phyloP scores from a whole-genome alignment of 768 basidiomycete species.

The Russula lepida region DNA sequence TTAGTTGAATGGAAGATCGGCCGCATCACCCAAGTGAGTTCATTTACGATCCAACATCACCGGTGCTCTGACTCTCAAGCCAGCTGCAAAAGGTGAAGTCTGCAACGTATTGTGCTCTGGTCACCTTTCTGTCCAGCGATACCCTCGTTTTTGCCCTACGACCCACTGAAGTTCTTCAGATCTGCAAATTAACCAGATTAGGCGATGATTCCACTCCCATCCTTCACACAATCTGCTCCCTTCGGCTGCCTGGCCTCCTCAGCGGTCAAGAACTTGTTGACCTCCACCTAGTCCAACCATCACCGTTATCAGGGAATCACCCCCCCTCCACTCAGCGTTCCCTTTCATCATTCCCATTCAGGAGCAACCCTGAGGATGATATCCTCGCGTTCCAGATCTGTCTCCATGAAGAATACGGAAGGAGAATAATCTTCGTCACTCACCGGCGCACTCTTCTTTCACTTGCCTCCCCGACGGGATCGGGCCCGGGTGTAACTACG shows the following conservation, averaged over 20 bases:
- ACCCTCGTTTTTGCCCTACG: background rate
- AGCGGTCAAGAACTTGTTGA: background rate
- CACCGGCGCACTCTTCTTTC: constrained; percentile 8
- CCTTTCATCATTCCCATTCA: constrained; percentile 4
- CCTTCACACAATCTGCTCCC: background rate
- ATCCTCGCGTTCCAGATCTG: constrained; percentile 5
- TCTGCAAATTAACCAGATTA: background rate
- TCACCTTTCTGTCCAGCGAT: constrained; percentile 9
- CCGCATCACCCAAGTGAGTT: constrained; percentile 5
- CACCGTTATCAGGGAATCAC: background rate
- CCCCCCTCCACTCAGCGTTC: background rate
- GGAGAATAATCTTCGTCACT: constrained; percentile 9
- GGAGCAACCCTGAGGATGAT: constrained; percentile 6
- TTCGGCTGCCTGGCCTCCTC: constrained; percentile 3
- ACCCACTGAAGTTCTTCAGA: background rate
- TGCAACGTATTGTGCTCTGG: background rate
- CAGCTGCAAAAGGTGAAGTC: background rate
- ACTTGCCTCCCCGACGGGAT: background rate
- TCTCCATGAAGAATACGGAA: background rate
- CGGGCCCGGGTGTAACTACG: background rate
- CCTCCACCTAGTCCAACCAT: background rate
- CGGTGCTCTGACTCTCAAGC: background rate
- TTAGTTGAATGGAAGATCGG: constrained; percentile 8
- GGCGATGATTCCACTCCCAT: background rate
- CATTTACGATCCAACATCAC: background rate